These are phyloP conservation scores for Pezicula neosporulosa DNA, from an alignment of 2,329 filamentous ascomycete species.

Conservation along the genomic window DNA sequence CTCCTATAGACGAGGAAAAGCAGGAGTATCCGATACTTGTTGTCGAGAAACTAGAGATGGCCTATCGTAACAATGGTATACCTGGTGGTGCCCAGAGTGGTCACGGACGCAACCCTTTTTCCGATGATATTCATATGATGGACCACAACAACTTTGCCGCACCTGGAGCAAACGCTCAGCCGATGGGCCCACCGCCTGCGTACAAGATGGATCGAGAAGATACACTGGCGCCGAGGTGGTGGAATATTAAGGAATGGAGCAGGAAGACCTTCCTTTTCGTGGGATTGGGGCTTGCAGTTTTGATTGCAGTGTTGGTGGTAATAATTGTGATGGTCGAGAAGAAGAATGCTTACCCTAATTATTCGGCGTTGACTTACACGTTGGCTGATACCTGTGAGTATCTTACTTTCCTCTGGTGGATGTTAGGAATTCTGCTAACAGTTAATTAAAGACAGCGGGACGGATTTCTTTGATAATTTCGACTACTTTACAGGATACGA, in stretches of 20 bases:
- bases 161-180: background rate
- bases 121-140: slow-evolving; percentile 5
- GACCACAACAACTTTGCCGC: background rate
- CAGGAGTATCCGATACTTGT: background rate
- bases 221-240: slow-evolving; percentile 28
- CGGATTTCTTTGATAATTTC: slow-evolving; percentile 41
- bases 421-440: slow-evolving; percentile 1
- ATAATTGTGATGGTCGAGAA: slow-evolving; percentile 35
- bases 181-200: slow-evolving; percentile 10
- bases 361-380: slow-evolving; percentile 34
- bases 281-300: slow-evolving; percentile 31
- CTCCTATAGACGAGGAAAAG: too few species aligned
- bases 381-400: slow-evolving; percentile 35
- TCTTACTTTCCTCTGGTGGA: background rate
- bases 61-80: slow-evolving; percentile 10
- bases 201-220: slow-evolving; percentile 17
- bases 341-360: slow-evolving; percentile 38
- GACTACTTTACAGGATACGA: slow-evolving; percentile 40
- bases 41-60: slow-evolving; percentile 5
- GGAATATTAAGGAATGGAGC: slow-evolving; percentile 50
- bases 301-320: slow-evolving; percentile 46
- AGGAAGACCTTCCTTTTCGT: slow-evolving; percentile 46
- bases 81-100: background rate
- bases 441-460: slow-evolving; percentile 27
- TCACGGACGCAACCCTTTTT: background rate